Evolutionary conservation across 1,139 yeast genomes (phyloP), one percentile per base, ranked within the genome.

Genomic region (Candida labiduridarum): DNA sequence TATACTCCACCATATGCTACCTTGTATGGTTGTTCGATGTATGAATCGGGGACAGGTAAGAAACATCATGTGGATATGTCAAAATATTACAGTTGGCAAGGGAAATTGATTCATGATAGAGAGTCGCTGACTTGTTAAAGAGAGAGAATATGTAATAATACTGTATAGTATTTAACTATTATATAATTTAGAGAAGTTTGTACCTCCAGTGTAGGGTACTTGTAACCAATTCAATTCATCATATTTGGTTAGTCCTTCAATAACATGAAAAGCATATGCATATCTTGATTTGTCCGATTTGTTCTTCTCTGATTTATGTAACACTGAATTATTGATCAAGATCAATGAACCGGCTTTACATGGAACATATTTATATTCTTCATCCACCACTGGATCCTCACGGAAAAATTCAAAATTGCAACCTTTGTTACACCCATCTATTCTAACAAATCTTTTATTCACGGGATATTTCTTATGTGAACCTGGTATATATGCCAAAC

Each of bases 1-100:
- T 87, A 87, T 68, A 86, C 92, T 12, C 91, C 94, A 8, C 92
- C 94, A 9, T 85, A 85, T 65, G 92, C 92, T 5, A 73, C 85
- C 49, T 72, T 81, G 65, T 82, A 78, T 60, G 91, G 91, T 8
- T 85, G 90, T 62, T 72, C 80, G 52, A 78, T 80, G 65, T 86
- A 81, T 59, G 87, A 84, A 56, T 78, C 78, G 29, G 61, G 59
- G 25, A 76, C 76, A 47, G 87, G 87, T 41, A 71, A 68, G 53
- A 76, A 76, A 59, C 81, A 78, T 53, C 83, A 79, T 59, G 87
- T 84, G 48, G 79, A 79, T 60, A 79, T 84, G 83, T 74, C 84
- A 50, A 82, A 78, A 59, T 74, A 85, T 60, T 84, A 82, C 62
- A 79, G 85, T 53, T 81, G 85, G 82, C 80, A 81, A 60, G 89